These are phyloP conservation scores for Trametes polyzona DNA, from an alignment of 1,284 basidiomycete genomes.

Conservation along the genomic window DNA sequence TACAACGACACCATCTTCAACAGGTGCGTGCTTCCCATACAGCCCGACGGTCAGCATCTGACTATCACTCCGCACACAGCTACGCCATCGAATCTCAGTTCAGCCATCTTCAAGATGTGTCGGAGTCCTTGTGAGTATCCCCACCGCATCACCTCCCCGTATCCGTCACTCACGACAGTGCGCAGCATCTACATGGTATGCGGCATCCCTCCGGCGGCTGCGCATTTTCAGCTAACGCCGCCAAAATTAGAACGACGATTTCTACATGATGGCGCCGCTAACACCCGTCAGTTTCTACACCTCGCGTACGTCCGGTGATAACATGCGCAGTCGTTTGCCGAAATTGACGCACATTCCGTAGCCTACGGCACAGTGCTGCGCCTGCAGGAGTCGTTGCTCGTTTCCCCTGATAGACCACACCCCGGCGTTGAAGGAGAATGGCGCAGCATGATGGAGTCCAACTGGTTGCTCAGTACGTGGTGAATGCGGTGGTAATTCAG, in stretches of 20 bases:
- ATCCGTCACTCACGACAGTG: not conserved
- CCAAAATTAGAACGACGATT: slow-evolving; percentile 34
- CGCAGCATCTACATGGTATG: slow-evolving; percentile 35
- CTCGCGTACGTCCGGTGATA: slow-evolving; percentile 22
- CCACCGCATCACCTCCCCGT: not conserved
- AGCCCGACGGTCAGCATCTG: not conserved
- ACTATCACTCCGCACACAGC: slow-evolving; percentile 13
- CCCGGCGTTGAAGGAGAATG: slow-evolving; percentile 35
- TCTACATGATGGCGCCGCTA: slow-evolving; percentile 30
- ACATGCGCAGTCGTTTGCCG: not conserved
- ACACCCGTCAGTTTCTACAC: slow-evolving; percentile 34
- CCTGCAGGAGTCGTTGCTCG: slow-evolving; percentile 30
- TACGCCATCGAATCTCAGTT: slow-evolving; percentile 37
- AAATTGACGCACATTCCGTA: slow-evolving; percentile 4
- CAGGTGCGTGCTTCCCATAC: slow-evolving; percentile 22
- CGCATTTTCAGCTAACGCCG: not conserved
- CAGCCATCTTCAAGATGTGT: slow-evolving; percentile 29
- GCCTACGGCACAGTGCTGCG: slow-evolving; percentile 41
- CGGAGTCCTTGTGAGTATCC: slow-evolving; percentile 29
- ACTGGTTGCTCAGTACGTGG: slow-evolving; percentile 33
- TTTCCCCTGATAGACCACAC: slow-evolving; percentile 29
- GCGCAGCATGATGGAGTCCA: slow-evolving; percentile 37
- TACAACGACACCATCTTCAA: slow-evolving; percentile 34
- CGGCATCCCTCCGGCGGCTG: not conserved
- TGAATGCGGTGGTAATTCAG: too few species aligned